Evolutionary conservation across 306 rosid species (phyloP), one percentile per base, ranked within the genome.

Genomic region (Hylodesmum podocarpum): DNA sequence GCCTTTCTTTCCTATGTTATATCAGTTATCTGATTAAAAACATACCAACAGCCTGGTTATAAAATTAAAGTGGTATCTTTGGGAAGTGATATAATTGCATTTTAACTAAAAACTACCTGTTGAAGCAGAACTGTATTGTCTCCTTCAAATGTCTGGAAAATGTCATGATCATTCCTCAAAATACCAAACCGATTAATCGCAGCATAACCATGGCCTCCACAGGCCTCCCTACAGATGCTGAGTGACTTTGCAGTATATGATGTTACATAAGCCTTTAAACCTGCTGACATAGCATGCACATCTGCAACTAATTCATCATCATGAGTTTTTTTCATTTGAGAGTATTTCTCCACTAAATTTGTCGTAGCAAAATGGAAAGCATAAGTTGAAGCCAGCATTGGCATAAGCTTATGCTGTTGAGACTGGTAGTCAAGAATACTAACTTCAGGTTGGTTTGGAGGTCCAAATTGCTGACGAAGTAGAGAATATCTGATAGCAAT

Each of bases 141-240:
- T 77, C 98, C 98, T 80, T 95, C 98, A 83, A 95, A 95, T 50
- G 98, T 95, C 88, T 95, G 98, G 62, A 95, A 95, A 73, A 95
- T 95, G 73, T 95, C 98, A 78, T 95, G 98, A 84, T 95, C 98
- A 78, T 95, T 95, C 87, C 98, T 88, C 80, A 95, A 82, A 78
- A 21, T 78, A 49, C 98, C 98, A 79, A 95, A 92, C 75, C 97
- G 89, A 69, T 92, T 95, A 14, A 90, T 97, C 16, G 97, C 97
- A 78, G 98, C 98, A 75, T 95, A 95, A 54, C 98, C 98, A 88
- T 95, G 98, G 75, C 98, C 98, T 76, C 98, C 98, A 83, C 98
- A 95, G 59, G 97, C 91, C 82, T 95, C 98, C 90, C 98, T 89
- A 80, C 98, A 95, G 86, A 76, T 77, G 83, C 90, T 95, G 87